These are phyloP conservation scores for Talaromyces thailandensis DNA, from an alignment of 495 filamentous ascomycete genomes.

Conservation along the genomic window DNA sequence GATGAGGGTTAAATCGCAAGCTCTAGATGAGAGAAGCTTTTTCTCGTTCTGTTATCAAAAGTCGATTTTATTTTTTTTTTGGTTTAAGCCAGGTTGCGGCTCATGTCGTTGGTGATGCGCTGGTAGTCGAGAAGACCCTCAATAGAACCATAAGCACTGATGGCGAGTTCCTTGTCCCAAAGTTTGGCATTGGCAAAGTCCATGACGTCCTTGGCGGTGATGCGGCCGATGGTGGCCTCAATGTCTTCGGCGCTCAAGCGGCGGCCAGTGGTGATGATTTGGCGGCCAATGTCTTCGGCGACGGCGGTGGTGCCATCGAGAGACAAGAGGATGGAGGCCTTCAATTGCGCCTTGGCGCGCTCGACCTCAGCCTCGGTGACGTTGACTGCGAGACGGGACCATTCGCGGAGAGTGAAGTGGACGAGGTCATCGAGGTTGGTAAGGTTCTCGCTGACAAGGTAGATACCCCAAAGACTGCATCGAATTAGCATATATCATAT, in stretches of 20 bases:
- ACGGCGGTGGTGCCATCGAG: slow-evolving; percentile 96
- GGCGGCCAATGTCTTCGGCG: slow-evolving; percentile 95
- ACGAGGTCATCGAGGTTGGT: slow-evolving; percentile 86
- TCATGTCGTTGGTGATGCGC: slow-evolving; percentile 82
- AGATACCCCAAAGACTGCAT: slow-evolving; percentile 94
- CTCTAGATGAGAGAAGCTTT: not conserved
- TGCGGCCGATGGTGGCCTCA: slow-evolving; percentile 74
- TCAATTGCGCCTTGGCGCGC: slow-evolving; percentile 98
- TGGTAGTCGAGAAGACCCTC: slow-evolving; percentile 89
- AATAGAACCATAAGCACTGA: slow-evolving; percentile 85
- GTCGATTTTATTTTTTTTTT: not conserved
- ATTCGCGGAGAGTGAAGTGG: slow-evolving; percentile 97
- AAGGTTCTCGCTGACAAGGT: slow-evolving; percentile 86
- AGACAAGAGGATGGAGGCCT: slow-evolving; percentile 92
- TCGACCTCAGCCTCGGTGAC: slow-evolving; percentile 88
- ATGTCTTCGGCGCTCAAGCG: slow-evolving; percentile 88
- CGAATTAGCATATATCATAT: slow-evolving; percentile 10
- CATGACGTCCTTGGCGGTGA: slow-evolving; percentile 97
- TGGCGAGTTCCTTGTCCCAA: slow-evolving; percentile 94
- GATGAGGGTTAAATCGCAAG: slow-evolving; percentile 5
- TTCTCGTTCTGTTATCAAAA: not conserved
- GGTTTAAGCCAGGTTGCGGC: slow-evolving; percentile 47
- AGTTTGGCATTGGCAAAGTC: slow-evolving; percentile 81
- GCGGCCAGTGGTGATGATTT: slow-evolving; percentile 94
- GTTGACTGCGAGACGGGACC: slow-evolving; percentile 80